Base-by-base conservation (phyloP, 2,329 filamentous ascomycete species). In the Blumeriella jaapii region DNA sequence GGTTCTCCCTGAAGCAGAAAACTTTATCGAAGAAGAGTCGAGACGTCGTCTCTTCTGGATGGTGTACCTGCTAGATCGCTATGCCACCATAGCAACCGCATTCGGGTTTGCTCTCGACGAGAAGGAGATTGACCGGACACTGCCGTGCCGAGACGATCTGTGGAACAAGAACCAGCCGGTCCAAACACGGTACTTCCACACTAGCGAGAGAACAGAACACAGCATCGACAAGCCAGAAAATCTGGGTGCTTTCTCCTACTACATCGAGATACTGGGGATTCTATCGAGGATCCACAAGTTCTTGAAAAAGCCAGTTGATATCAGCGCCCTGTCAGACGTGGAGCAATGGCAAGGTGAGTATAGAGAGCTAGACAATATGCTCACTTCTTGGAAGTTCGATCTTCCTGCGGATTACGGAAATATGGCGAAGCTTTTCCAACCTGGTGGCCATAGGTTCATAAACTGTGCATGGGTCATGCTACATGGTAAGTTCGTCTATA, bases 101-200 rank as follows among this genome's bases (percentile, higher is more conserved):
- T 94, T 94, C 48, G 85, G 94, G 49, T 93, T 94, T 55, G 83
- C 84, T 1, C 62, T 95, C 12, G 79, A 89, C 47, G 85, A 94
- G 51, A 83, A 80, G 53, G 86, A 94, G 52, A 89, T 94, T 28
- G 86, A 94, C 54, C 74, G 87, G 15, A 82, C 75, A 31, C 62
- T 95, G 6, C 87, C 87, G 2, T 95, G 87, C 52, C 78, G 84
- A 26, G 85, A 94, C 47, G 83, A 93, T 48, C 65, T 87, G 3
- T 94, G 86, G 68, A 70, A 80, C 35, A 82, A 80, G 47, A 93
- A 93, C 47, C 74, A 84, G 45, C 75, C 78, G 19, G 82, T 93
- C 3, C 83, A 91, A 47, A 94, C 86, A 0, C 68, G 81, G 34
- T 89, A 83, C 77, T 93, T 93, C 55, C 71, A 65, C 34, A 65